Conservation (phyloP, 2,329 filamentous ascomycete genomes). For the Ophiostoma ips region DNA sequence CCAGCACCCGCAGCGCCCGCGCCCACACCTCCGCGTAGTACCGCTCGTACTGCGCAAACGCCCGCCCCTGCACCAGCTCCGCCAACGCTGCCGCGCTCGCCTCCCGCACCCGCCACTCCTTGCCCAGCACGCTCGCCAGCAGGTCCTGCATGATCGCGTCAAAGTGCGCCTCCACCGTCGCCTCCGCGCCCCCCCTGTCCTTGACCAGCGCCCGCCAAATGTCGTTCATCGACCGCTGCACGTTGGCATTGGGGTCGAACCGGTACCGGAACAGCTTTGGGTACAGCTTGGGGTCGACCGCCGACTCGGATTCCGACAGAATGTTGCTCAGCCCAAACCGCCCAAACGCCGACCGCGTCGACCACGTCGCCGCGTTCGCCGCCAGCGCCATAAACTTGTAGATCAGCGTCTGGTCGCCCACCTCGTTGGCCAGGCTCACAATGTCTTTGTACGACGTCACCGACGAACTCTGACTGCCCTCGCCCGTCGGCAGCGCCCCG, state of each 20-base stretch:
- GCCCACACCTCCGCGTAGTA: constrained; percentile 79
- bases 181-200: constrained; percentile 54
- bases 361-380: constrained; percentile 93
- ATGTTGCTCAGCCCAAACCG: constrained; percentile 87
- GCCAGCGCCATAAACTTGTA: constrained; percentile 98
- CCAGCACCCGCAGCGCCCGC: constrained; percentile 76
- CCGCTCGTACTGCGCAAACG: constrained; percentile 62
- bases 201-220: constrained; percentile 97
- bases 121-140: constrained; percentile 70
- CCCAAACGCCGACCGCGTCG: constrained; percentile 89
- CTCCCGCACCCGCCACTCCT: constrained; percentile 86
- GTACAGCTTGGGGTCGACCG: constrained; percentile 84
- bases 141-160: constrained; percentile 81
- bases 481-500: constrained; percentile 77
- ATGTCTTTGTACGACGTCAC: constrained; percentile 97
- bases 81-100: constrained; percentile 83
- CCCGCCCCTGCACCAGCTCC: constrained; percentile 72
- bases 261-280: constrained; percentile 89
- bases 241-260: constrained; percentile 89
- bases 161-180: constrained; percentile 68
- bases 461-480: constrained; percentile 49
- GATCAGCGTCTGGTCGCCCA: constrained; percentile 88
- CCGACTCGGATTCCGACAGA: constrained; percentile 62
- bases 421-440: constrained; percentile 85
- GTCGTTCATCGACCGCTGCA: constrained; percentile 89